Conservation (phyloP, 257 asterid genomes). For the Gentiana dahurica region DNA sequence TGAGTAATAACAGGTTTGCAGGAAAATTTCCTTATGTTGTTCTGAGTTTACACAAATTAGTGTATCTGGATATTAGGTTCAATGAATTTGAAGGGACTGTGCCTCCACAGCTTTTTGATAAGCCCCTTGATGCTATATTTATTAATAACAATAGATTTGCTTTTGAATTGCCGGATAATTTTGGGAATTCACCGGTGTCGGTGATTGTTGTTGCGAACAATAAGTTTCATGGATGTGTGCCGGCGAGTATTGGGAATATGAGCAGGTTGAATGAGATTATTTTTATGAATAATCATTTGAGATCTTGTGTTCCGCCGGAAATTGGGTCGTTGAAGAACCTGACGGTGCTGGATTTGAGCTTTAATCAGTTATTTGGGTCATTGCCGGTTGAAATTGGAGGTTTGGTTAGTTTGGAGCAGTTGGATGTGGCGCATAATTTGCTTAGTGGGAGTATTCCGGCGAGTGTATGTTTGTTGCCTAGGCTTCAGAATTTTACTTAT, state of each 20-base stretch:
- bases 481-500: conserved; percentile 50
- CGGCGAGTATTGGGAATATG: conserved; percentile 70
- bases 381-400: conserved; percentile 53
- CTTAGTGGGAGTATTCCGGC: conserved; percentile 48
- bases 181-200: conserved; percentile 85
- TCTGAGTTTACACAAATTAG: conserved; percentile 45
- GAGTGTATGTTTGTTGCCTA: conserved; percentile 51
- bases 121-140: conserved; percentile 68
- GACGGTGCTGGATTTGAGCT: conserved; percentile 60
- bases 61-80: conserved; percentile 51
- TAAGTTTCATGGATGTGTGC: conserved; percentile 73
- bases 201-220: conserved; percentile 68
- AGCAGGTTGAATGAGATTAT: conserved; percentile 54
- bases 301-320: conserved; percentile 72
- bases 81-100: conserved; percentile 81
- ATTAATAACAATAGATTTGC: conserved; percentile 62
- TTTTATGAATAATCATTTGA: conserved; percentile 51
- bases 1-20: conserved; percentile 75
- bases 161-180: conserved; percentile 72
- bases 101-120: conserved; percentile 53
- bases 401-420: conserved; percentile 60
- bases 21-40: conserved; percentile 78
- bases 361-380: conserved; percentile 45
- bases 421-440: conserved; percentile 63
- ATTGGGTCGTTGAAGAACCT: conserved; percentile 54